Conservation (phyloP, 352 stramenopile genomes). For the Detonula confervacea region DNA sequence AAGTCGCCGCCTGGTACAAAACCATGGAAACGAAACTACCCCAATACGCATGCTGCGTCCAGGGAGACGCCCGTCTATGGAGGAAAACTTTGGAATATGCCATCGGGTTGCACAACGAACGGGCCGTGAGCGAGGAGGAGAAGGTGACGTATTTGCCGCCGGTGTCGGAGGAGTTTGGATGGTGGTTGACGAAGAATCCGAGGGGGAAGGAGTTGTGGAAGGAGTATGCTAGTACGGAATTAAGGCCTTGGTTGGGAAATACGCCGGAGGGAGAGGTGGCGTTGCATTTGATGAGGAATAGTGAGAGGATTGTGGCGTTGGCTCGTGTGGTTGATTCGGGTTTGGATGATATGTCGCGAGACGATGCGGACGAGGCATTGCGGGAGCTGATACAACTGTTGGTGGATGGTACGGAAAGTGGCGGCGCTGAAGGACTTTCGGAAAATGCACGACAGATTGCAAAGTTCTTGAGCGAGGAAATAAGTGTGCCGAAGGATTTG, state of each 20-base stretch:
- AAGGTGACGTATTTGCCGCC: slow-evolving; percentile 34
- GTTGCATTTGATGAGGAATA: slow-evolving; percentile 57
- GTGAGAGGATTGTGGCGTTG: slow-evolving; percentile 46
- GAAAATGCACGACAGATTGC: slow-evolving; percentile 33
- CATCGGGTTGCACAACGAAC: slow-evolving; percentile 20
- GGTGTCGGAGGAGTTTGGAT: slow-evolving; percentile 29
- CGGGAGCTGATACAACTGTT: slow-evolving; percentile 35
- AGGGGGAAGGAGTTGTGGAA: slow-evolving; percentile 49
- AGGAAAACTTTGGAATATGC: slow-evolving; percentile 57
- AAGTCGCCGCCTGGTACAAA: slow-evolving; percentile 63
- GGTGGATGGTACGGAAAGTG: slow-evolving; percentile 12
- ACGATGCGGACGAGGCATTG: slow-evolving; percentile 40
- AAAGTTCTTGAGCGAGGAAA: slow-evolving; percentile 51
- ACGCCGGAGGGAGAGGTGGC: slow-evolving; percentile 56
- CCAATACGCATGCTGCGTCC: slow-evolving; percentile 60
- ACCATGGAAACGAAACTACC: slow-evolving; percentile 63
- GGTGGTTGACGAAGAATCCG: slow-evolving; percentile 35
- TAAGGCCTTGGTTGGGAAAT: slow-evolving; percentile 45
- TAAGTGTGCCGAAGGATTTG: slow-evolving; percentile 73
- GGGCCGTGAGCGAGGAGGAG: slow-evolving; percentile 28
- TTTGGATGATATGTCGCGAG: neutral
- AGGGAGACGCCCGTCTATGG: slow-evolving; percentile 64
- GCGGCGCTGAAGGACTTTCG: neutral
- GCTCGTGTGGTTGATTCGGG: neutral
- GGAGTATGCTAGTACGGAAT: slow-evolving; percentile 48